Percentiles rank a stretch among this genome's conserved stretches.
Evolutionary conservation across 2,329 filamentous ascomycete species (phyloP).

Genomic region (Pyricularia sp.): DNA sequence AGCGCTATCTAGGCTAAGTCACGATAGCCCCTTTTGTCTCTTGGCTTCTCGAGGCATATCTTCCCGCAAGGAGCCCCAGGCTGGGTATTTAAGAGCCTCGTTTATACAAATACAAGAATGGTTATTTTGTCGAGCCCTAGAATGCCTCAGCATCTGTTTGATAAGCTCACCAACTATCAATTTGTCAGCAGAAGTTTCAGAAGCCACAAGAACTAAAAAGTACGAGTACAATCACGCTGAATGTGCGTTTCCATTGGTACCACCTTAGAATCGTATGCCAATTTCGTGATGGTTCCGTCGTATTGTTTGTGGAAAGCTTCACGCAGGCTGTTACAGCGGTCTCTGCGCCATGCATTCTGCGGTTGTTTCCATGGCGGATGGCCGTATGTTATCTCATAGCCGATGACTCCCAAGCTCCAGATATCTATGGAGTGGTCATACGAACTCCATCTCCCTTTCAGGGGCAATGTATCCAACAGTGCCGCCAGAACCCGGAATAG

Average conservation of each 20-base stretch:
- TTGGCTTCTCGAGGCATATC: not conserved
- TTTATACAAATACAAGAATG: not conserved
- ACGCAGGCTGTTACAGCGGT: not conserved
- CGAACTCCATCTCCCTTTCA: not conserved
- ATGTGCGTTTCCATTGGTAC: not conserved
- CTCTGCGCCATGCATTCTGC: not conserved
- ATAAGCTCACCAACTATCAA: not conserved
- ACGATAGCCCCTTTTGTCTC: not conserved
- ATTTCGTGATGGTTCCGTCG: not conserved
- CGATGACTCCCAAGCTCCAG: not conserved
- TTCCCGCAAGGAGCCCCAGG: not conserved
- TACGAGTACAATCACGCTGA: not conserved
- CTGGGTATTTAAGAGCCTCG: not conserved
- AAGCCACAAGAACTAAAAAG: not conserved
- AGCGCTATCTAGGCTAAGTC: not conserved
- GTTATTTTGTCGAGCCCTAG: not conserved
- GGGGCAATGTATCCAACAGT: not conserved
- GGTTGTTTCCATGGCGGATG: not conserved
- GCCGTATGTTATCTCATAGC: not conserved
- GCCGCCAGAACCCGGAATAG: not conserved
- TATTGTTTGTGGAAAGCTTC: not conserved
- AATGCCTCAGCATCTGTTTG: not conserved
- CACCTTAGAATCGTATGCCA: not conserved
- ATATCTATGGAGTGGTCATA: not conserved
- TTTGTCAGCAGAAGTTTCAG: not conserved